These are phyloP conservation scores for Penicillium verrucosum DNA, from an alignment of 2,329 filamentous ascomycete species.

Conservation along the genomic window DNA sequence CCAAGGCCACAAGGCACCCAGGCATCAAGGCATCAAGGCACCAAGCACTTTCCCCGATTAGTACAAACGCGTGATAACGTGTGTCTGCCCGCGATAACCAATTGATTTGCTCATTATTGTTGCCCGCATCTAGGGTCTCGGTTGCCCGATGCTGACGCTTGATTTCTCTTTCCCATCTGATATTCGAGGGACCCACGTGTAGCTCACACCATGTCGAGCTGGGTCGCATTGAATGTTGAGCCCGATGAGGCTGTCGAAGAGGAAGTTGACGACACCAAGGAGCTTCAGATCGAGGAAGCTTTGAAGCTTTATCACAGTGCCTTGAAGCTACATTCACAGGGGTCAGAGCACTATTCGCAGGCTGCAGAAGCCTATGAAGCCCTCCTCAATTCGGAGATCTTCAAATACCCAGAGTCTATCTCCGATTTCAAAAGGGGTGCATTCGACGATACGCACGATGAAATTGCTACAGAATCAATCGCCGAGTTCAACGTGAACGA, in stretches of 20 bases:
- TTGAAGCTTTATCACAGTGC: conserved; percentile 91
- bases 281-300: conserved; percentile 95
- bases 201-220: conserved; percentile 53
- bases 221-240: conserved; percentile 89
- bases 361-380: conserved; percentile 77
- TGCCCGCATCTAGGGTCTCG: background rate
- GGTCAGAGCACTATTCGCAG: conserved; percentile 69
- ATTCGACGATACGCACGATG: conserved; percentile 41
- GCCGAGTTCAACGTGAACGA: conserved; percentile 63
- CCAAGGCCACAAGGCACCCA: conserved; percentile 21
- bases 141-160: conserved; percentile 19
- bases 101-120: conserved; percentile 3
- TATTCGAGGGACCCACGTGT: conserved; percentile 8
- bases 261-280: conserved; percentile 90
- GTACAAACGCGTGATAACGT: conserved; percentile 17
- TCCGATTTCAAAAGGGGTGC: conserved; percentile 78
- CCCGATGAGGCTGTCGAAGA: conserved; percentile 86
- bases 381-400: conserved; percentile 89
- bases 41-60: conserved; percentile 14
- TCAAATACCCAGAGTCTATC: conserved; percentile 80
- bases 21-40: conserved; percentile 10
- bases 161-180: background rate
- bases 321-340: conserved; percentile 86
- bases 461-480: conserved; percentile 27
- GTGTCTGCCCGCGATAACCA: conserved; percentile 16